Conservation (phyloP, 352 stramenopile species). For the Globisporangium sylvaticum region DNA sequence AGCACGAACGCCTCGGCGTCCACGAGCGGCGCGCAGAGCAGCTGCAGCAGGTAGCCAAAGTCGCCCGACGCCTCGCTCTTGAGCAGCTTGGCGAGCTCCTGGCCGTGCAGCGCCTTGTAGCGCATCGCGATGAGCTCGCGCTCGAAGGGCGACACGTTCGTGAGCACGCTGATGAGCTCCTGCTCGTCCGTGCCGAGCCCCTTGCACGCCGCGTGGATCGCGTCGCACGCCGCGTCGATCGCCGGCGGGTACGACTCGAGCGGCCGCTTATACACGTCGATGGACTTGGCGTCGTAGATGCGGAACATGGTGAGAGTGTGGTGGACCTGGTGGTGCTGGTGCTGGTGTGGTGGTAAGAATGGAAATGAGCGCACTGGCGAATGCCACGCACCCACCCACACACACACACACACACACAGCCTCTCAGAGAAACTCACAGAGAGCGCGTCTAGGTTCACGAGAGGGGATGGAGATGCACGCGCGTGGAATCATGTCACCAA, state of each 20-base stretch:
- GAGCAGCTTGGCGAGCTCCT: slow-evolving; percentile 59
- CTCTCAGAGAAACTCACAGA: too few relatives aligned
- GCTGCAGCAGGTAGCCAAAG: slow-evolving; percentile 62
- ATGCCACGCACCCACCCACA: too few relatives aligned
- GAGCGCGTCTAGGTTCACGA: background rate
- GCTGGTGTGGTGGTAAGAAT: background rate
- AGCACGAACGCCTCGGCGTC: slow-evolving; percentile 71
- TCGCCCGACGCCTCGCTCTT: slow-evolving; percentile 61
- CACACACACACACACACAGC: too few relatives aligned
- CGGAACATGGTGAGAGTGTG: slow-evolving; percentile 22
- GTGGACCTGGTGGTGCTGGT: background rate
- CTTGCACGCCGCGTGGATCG: slow-evolving; percentile 60
- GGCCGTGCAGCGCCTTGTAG: slow-evolving; percentile 63
- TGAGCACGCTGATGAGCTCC: slow-evolving; percentile 48
- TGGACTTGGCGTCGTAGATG: slow-evolving; percentile 25
- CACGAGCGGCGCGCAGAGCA: slow-evolving; percentile 56
- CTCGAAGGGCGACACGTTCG: slow-evolving; percentile 38
- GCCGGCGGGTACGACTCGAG: slow-evolving; percentile 26
- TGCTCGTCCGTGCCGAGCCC: slow-evolving; percentile 68
- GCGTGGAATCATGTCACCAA: background rate
- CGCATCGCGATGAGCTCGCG: slow-evolving; percentile 57
- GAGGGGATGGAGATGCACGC: background rate
- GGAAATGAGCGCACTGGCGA: too few relatives aligned
- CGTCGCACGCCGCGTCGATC: slow-evolving; percentile 51
- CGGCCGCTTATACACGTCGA: slow-evolving; percentile 17